Evolutionary conservation across 495 filamentous ascomycete species (phyloP).

Genomic region (Penicillium alfredii): DNA sequence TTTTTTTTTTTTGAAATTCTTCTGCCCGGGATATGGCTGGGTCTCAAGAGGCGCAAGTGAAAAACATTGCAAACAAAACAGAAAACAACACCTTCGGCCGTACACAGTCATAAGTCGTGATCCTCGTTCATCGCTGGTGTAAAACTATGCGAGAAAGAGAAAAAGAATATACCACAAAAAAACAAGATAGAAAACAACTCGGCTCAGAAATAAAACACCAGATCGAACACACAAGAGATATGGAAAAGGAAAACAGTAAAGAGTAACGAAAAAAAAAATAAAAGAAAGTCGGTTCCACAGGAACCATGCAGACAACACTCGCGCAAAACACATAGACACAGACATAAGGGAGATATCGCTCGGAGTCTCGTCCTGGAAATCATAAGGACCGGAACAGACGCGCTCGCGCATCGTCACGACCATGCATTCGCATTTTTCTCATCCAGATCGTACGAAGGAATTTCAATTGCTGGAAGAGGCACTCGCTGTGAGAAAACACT

Average conservation of each 20-base stretch:
- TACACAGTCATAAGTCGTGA: constrained; percentile 48
- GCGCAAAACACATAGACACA: constrained; percentile 3
- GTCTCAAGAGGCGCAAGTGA: constrained; percentile 5
- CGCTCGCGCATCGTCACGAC: constrained; percentile 25
- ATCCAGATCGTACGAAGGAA: constrained; percentile 18
- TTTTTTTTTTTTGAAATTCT: too few species aligned
- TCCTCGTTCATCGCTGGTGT: constrained; percentile 42
- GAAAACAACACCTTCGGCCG: constrained; percentile 31
- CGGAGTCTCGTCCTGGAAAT: constrained; percentile 12
- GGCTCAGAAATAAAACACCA: too few species aligned
- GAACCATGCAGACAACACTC: constrained; percentile 11
- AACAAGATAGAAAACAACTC: constrained; percentile 13
- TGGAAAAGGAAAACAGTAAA: constrained; percentile 9
- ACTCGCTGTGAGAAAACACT: constrained; percentile 19
- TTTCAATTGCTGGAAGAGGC: constrained; percentile 10
- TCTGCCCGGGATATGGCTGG: too few species aligned
- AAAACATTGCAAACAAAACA: constrained; percentile 16
- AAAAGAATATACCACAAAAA: constrained; percentile 40
- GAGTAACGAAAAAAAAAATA: constrained; percentile 22
- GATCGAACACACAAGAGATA: constrained; percentile 7
- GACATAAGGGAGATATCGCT: constrained; percentile 10
- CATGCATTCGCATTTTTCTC: constrained; percentile 14
- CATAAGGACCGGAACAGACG: constrained; percentile 19
- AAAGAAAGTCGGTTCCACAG: constrained; percentile 12
- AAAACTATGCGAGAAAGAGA: constrained; percentile 42